Base-by-base conservation (phyloP, 768 basidiomycete species). In the Leucogyrophana mollusca region DNA sequence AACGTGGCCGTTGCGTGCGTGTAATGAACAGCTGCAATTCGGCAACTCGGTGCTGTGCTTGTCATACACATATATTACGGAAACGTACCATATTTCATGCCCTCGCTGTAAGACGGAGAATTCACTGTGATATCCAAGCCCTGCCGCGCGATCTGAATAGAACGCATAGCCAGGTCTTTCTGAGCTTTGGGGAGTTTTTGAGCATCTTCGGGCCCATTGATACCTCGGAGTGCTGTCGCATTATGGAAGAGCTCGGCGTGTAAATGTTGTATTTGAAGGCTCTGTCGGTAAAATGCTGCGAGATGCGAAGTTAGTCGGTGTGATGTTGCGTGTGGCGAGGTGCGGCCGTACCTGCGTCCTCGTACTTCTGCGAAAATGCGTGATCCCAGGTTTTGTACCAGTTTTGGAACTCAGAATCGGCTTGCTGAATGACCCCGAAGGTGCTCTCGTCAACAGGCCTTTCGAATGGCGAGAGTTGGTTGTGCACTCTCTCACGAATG, bases 1-100 rank as follows among this genome's bases (percentile, higher is more conserved):
- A 97, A 97, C 0, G 94, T 95, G 4, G 94, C 94, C 22, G 91
- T 90, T 34, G 90, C 90, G 60, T 97, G 94, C 11, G 88, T 88
- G 57, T 89, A 87, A 60, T 90, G 85, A n/a, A 93, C 88, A 13
- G 91, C 90, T 90, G 53, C 14, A 32, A 36, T 16, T 17, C 9
- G 16, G 18, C 22, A 32, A 56, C 38, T 49, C 37, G 44, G 20
- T 10, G 44, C 21, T 42, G 50, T n/a, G n/a, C n/a, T 9, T 30
- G 34, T 18, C 5, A 22, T 9, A 36, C 33, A 46, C 43, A 55
- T 36, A 32, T 23, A 25, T n/a, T 2, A 21, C 9, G 11, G 20
- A 9, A 25, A 60, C 79, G 36, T 57, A 88, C 91, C 90, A 58
- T 92, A 96, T 73, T 86, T 89, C 80, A 97, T 86, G 16, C 91